These are phyloP conservation scores for Bipolaris bicolor DNA, from an alignment of 2,329 filamentous ascomycete species.

Conservation along the genomic window DNA sequence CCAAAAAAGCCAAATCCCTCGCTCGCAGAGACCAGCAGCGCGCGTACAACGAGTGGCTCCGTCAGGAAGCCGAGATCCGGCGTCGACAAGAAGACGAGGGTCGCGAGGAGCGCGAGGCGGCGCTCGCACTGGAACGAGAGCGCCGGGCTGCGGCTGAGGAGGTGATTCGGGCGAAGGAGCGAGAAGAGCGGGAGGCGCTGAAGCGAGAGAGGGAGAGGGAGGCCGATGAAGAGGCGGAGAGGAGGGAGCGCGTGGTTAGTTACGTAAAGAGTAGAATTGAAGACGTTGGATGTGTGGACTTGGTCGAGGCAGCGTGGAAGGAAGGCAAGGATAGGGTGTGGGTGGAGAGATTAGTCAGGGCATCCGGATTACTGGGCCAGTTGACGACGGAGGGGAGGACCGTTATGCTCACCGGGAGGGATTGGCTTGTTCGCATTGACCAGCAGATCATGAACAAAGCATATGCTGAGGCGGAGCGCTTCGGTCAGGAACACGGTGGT, in stretches of 20 bases:
- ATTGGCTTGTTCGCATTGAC: constrained; percentile 53
- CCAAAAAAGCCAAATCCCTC: constrained; percentile 58
- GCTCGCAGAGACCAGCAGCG: constrained; percentile 53
- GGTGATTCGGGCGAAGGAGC: constrained; percentile 50
- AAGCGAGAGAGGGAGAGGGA: constrained; percentile 49
- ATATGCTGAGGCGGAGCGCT: constrained; percentile 46
- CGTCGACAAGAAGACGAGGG: constrained; percentile 52
- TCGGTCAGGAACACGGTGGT: constrained; percentile 34
- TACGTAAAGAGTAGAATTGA: constrained; percentile 36
- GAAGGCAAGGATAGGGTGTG: constrained; percentile 53
- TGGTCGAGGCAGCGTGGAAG: constrained; percentile 50
- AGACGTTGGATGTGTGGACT: constrained; percentile 34
- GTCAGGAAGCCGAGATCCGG: constrained; percentile 56
- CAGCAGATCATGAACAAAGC: constrained; percentile 48
- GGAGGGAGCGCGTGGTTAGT: constrained; percentile 39
- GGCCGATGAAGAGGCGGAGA: constrained; percentile 41
- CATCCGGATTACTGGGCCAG: constrained; percentile 48
- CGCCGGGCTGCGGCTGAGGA: constrained; percentile 50
- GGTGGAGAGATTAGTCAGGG: constrained; percentile 53
- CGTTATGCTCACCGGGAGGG: constrained; percentile 52
- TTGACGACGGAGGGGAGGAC: constrained; percentile 32
- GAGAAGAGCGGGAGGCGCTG: constrained; percentile 49
- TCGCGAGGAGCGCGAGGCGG: constrained; percentile 54
- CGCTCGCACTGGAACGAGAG: constrained; percentile 49
- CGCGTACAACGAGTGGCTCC: constrained; percentile 58